phyloP scores from a whole-genome alignment of 495 filamentous ascomycete genomes.

The Podospora pseudocomata region DNA sequence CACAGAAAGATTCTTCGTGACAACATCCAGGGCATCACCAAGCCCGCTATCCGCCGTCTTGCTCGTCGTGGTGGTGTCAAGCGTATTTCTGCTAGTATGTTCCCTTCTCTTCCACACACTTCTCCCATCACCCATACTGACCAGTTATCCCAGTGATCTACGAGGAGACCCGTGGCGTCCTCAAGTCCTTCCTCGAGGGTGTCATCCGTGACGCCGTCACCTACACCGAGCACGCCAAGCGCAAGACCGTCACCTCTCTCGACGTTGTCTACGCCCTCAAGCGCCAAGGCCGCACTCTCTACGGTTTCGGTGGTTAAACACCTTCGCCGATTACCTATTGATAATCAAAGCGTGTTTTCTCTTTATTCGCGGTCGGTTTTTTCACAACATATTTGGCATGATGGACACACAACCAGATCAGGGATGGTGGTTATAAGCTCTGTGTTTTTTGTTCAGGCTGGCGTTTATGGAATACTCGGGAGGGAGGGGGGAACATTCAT shows the following conservation, averaged over 20 bases:
- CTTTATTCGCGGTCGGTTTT: not conserved
- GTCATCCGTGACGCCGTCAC: conserved; percentile 99
- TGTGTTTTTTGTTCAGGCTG: not conserved
- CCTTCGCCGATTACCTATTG: not conserved
- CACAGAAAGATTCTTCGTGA: conserved; percentile 98
- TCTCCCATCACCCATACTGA: conserved; percentile 51
- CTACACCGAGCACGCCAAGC: conserved; percentile 96
- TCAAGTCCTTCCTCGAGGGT: conserved; percentile 99
- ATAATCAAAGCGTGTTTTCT: not conserved
- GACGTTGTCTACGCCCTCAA: conserved; percentile 96
- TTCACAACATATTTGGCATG: not conserved
- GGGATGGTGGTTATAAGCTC: not conserved
- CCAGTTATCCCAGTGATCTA: conserved; percentile 66
- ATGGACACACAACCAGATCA: not conserved
- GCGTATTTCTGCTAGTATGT: conserved; percentile 93
- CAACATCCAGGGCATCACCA: conserved; percentile 99
- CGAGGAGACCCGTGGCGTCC: conserved; percentile 99
- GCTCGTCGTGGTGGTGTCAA: conserved; percentile 99
- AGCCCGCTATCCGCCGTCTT: conserved; percentile 99
- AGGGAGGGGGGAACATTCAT: not conserved
- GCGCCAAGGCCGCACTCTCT: conserved; percentile 92
- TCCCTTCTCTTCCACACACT: conserved; percentile 56
- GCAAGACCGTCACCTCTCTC: conserved; percentile 94
- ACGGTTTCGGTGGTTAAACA: conserved; percentile 95
- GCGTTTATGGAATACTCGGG: not conserved